phyloP scores from a whole-genome alignment of 23 red algal species.

The Gracilaria domingensis region DNA sequence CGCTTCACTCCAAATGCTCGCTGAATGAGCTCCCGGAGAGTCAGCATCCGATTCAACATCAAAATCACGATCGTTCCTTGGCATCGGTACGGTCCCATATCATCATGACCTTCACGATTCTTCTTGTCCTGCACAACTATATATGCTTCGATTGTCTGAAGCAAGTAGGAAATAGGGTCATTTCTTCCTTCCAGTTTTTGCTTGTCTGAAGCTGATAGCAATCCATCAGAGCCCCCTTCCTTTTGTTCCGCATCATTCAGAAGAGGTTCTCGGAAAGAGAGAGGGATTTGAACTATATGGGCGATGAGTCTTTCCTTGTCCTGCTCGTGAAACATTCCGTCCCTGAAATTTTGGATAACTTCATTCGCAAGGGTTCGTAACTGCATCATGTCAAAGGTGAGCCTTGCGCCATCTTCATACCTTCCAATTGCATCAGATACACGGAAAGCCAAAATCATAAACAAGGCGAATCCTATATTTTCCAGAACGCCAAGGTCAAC shows the following conservation, averaged over 20 bases:
- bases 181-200: background rate
- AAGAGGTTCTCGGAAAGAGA: constrained; percentile 24
- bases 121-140: constrained; percentile 35
- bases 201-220: constrained; percentile 3
- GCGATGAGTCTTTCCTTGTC: constrained; percentile 38
- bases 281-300: constrained; percentile 30
- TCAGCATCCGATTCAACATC: constrained; percentile 15
- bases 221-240: background rate
- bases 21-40: background rate
- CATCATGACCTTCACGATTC: background rate
- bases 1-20: constrained; percentile 38
- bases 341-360: constrained; percentile 1
- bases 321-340: background rate
- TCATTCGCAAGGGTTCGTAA: constrained; percentile 20
- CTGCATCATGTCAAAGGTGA: constrained; percentile 10
- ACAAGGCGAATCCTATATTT: constrained; percentile 39
- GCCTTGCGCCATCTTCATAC: constrained; percentile 9
- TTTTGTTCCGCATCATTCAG: background rate
- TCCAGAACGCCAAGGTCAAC: constrained; percentile 19
- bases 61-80: background rate
- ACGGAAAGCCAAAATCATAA: constrained; percentile 29
- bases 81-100: background rate
- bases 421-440: constrained; percentile 32
- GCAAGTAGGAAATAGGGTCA: constrained; percentile 29
- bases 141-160: constrained; percentile 60